phyloP scores from a whole-genome alignment of 805 yeast genomes.

The Cyberlindnera japonica region DNA sequence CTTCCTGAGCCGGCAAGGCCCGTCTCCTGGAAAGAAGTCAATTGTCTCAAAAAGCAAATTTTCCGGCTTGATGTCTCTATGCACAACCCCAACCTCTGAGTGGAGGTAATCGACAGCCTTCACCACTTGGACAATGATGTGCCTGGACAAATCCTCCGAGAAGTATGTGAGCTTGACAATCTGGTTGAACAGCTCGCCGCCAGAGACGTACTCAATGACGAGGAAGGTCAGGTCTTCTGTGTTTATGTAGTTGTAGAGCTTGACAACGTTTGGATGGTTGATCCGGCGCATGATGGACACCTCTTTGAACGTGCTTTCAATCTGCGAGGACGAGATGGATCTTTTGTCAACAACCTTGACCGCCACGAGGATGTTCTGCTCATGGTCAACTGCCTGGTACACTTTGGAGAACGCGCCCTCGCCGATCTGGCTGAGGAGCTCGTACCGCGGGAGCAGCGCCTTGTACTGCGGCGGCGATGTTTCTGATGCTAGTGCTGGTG shows the following conservation, averaged over 20 bases:
- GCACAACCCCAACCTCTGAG: slow-evolving; percentile 89
- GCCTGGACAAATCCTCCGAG: slow-evolving; percentile 56
- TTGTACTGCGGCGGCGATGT: slow-evolving; percentile 12
- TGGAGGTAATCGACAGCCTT: slow-evolving; percentile 94
- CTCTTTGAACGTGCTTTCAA: slow-evolving; percentile 73
- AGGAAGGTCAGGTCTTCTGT: slow-evolving; percentile 58
- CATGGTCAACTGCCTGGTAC: slow-evolving; percentile 48
- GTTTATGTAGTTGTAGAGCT: slow-evolving; percentile 63
- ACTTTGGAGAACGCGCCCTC: slow-evolving; percentile 84
- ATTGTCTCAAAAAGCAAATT: slow-evolving; percentile 69
- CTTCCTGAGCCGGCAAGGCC: slow-evolving; percentile 29
- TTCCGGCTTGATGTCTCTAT: slow-evolving; percentile 95
- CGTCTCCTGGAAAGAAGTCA: slow-evolving; percentile 21
- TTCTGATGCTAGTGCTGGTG: too few relatives aligned
- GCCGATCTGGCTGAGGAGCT: slow-evolving; percentile 52
- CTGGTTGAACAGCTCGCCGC: slow-evolving; percentile 77
- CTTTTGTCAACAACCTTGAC: slow-evolving; percentile 63
- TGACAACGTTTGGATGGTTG: slow-evolving; percentile 60
- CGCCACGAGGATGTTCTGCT: slow-evolving; percentile 35
- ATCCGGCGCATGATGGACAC: slow-evolving; percentile 70
- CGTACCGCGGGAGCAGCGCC: slow-evolving; percentile 32
- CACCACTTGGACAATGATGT: slow-evolving; percentile 57
- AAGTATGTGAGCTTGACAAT: slow-evolving; percentile 59
- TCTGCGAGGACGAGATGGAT: slow-evolving; percentile 58
- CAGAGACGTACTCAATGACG: slow-evolving; percentile 40